Conservation (phyloP, 331 rosid species). For the Malus hybrid region DNA sequence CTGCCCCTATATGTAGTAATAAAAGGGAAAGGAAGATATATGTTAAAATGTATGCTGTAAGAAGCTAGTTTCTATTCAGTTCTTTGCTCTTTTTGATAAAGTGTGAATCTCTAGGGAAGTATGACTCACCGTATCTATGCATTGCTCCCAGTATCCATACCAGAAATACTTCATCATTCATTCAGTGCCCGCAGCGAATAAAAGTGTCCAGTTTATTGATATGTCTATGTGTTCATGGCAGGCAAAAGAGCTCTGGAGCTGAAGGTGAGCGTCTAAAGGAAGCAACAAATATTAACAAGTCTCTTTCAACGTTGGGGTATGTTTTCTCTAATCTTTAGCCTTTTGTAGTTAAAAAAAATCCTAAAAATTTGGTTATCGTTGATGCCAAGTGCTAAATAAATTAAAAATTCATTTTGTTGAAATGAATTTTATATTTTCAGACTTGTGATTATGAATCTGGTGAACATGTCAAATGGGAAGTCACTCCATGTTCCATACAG, state of each 20-base stretch:
- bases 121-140: neutral
- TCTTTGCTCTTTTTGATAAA: neutral
- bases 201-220: neutral
- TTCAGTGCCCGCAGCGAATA: neutral
- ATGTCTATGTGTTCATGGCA: conserved; percentile 16
- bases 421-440: conserved; percentile 37
- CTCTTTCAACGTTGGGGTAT: conserved; percentile 80
- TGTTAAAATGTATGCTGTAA: neutral
- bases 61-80: neutral
- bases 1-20: neutral
- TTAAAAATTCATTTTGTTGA: neutral
- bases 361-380: neutral
- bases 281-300: conserved; percentile 96
- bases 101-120: neutral
- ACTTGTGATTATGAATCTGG: conserved; percentile 95
- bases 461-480: conserved; percentile 76
- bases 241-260: conserved; percentile 99
- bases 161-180: neutral
- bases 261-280: conserved; percentile 99
- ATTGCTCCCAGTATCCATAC: neutral
- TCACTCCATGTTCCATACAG: conserved; percentile 95
- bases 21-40: neutral
- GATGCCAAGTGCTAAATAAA: neutral
- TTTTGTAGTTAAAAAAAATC: neutral
- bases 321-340: conserved; percentile 3